Base-by-base conservation (phyloP, 2,329 filamentous ascomycete genomes). In the Neofusicoccum umdonicola region DNA sequence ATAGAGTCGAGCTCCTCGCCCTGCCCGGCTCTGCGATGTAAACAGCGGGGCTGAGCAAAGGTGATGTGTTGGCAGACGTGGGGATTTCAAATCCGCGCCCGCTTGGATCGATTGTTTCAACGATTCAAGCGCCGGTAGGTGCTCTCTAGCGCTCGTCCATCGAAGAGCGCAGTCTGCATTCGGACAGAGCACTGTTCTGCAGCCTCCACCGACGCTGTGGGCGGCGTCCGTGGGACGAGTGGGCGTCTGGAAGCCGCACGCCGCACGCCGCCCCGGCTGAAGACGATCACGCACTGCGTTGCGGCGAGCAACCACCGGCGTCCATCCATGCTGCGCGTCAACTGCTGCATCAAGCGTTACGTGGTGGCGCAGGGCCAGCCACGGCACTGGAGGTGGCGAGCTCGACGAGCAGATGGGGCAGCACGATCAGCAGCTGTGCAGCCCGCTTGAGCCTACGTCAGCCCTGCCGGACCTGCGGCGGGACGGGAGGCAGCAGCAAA, bases 51-150 rank as follows among this genome's bases (percentile, higher is more conserved):
- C 54, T 58, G 41, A 34, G 54, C 41, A 58, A 15, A 45, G 27
- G 22, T n/a, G 42, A 60, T 60, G 56, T 37, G 56, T 47, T 60
- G 42, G 41, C 56, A 60, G 54, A 47, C 42, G 56, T 60, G 56
- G 56, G 42, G 42, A 45, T 47, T 45, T 34, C 56, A 44, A 34
- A 13, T 58, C 41, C 19, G 4, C 52, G 3, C 19, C 27, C 51
- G 15, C 12, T 42, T 7, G 50, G 34, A 19, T 19, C 19, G 50
- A 19, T 22, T 39, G 34, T 37, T 52, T 17, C 50, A 19, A n/a
- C 48, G 48, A 35, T n/a, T 52, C 27, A 17, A 17, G 48, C 48
- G 15, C 50, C 50, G 27, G 27, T 31, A 31, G 27, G 27, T 31
- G 27, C 27, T 41, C 35, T 56, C 51, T 41, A 56, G 37, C 35